Base-by-base conservation (phyloP, 2,329 filamentous ascomycete genomes). In the Cladophialophora exuberans region DNA sequence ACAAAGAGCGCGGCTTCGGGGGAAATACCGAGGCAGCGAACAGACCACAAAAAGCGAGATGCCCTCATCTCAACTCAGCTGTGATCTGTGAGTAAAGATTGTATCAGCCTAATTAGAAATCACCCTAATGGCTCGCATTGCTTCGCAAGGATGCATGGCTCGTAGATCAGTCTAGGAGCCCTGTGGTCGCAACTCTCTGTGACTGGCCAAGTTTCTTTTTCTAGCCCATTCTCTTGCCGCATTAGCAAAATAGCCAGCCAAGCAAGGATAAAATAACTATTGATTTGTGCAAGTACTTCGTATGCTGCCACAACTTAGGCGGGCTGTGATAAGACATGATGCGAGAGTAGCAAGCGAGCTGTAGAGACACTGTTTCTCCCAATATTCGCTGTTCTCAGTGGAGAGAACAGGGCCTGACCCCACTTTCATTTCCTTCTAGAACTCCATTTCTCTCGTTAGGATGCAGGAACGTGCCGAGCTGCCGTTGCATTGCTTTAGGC, bases 391-490 rank as follows among this genome's bases (percentile, higher is more conserved):
- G 15, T 38, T 23, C 10, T 38, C 17, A 18, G 38, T 15, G 25
- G 39, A 18, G 43, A 38, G 42, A n/a, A n/a, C n/a, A n/a, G n/a
- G n/a, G n/a, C n/a, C n/a, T 17, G 45, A 23, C 46, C 42, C 51
- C 51, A 54, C 43, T 31, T 38, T 17, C 20, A 33, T 22, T 31
- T 23, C 33, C 47, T 52, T 52, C 47, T 52, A 52, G 53, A 56
- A 51, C 5, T 33, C 49, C 38, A 31, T 33, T 52, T 56, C 46
- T 31, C 35, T 46, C 46, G 47, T 41, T 35, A 46, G 46, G 17
- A 52, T 57, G 54, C 58, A 58, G 58, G 55, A 55, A 57, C 57
- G 41, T 53, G 55, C 54, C 51, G 52, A 36, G 48, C 20, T 57
- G 51, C 54, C 30, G 58, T 60, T 45, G 47, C 51, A 53, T 52